phyloP scores from a whole-genome alignment of 2,329 filamentous ascomycete species.

The Neofusicoccum kwambonambiense region DNA sequence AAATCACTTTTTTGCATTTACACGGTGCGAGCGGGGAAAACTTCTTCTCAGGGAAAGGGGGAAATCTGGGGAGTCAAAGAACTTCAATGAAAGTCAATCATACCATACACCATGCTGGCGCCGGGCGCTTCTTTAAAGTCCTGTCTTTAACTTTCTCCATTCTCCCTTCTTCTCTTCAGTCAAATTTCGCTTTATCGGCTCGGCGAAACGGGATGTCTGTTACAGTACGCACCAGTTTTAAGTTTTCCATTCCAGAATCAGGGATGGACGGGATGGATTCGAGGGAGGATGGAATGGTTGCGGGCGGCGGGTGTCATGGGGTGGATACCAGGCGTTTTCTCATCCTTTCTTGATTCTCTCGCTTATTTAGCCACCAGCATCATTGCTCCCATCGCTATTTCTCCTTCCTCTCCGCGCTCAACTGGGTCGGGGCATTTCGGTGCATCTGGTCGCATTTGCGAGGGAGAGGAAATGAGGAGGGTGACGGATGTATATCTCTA shows the following conservation, averaged over 20 bases:
- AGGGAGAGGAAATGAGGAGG: too few species aligned
- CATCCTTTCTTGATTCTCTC: background rate
- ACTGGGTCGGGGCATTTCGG: too few species aligned
- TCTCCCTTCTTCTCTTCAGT: background rate
- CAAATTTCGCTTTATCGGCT: background rate
- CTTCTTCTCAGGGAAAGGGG: background rate
- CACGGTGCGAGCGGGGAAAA: constrained; percentile 9
- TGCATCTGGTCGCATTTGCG: too few species aligned
- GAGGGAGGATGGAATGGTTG: too few species aligned
- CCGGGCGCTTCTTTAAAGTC: background rate
- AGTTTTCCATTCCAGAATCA: too few species aligned
- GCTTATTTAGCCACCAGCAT: background rate
- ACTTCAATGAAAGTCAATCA: constrained; percentile 7
- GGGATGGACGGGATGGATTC: too few species aligned
- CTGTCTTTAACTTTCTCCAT: too few species aligned
- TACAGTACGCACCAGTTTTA: background rate
- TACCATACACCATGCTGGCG: background rate
- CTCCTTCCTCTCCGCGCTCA: background rate
- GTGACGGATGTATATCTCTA: too few species aligned
- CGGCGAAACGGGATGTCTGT: background rate
- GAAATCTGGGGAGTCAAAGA: background rate
- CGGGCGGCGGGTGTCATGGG: background rate
- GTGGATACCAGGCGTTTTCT: constrained; percentile 4
- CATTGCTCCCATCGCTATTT: background rate
- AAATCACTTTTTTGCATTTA: constrained; percentile 6